Evolutionary conservation across 768 basidiomycete species (phyloP), one percentile per base, ranked within the genome.

Genomic region (Auriscalpium orientale): DNA sequence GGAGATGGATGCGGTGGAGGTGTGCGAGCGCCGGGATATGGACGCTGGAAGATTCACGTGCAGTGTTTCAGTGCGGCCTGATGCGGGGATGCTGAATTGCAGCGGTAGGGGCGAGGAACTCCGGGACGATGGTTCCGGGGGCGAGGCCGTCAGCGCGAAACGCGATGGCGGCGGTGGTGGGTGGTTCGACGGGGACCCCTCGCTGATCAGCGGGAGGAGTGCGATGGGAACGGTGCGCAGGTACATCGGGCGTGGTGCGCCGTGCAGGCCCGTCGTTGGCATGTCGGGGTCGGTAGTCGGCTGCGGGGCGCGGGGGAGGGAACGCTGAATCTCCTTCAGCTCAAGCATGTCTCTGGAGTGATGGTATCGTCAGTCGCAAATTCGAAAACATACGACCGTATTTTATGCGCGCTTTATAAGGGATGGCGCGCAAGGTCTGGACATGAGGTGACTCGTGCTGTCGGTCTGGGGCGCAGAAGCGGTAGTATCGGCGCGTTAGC

Each of bases 271-370:
- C 28, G 55, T 18, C 15, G 56, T 49, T 10, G 59, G 59, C 34
- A 55, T 50, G n/a, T 61, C 58, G 7, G 59, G 59, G 38, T 60
- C 56, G 6, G 22, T n/a, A 36, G 44, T 10, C 11, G 56, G 56
- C 46, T 62, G 61, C 7, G 52, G 0, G 37, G 61, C 61, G 13
- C 55, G 61, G 7, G 61, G 61, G 12, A 62, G 61, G n/a, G 61
- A 61, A 18, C 53, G 56, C 35, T 60, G 61, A 2, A 62, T 62
- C 54, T 60, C 61, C 18, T 62, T 62, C 8, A 62, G 61, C 44
- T 62, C 61, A 3, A 62, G 59, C 51, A 62, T 50, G 28, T 62
- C 61, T 50, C 61, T 62, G 60, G 34, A 15, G 48, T 40, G 4
- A 53, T 58, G 21, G 59, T 45, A 54, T 54, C 43, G 43, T 44